Conservation (phyloP, 129 eudicot species). For the Oenanthe sinensis region DNA sequence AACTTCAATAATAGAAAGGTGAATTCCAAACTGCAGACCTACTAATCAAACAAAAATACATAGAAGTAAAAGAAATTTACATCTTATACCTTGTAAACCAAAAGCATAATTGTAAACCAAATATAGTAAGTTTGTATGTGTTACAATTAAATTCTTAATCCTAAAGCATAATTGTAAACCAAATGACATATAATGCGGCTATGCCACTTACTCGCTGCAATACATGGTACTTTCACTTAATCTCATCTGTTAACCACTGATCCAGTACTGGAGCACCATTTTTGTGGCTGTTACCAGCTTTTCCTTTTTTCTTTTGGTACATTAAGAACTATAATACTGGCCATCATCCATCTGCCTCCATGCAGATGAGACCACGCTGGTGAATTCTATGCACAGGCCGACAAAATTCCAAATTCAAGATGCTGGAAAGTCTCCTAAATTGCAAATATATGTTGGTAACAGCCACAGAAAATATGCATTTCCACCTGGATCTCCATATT, state of each 20-base stretch:
- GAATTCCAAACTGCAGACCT: not conserved
- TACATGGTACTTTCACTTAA: conserved; percentile 80
- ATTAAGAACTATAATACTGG: no score
- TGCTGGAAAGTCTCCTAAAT: not conserved
- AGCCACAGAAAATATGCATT: conserved; percentile 30
- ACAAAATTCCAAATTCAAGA: not conserved
- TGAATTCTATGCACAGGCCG: not conserved
- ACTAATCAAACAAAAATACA: not conserved
- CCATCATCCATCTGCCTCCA: no score
- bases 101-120: no score
- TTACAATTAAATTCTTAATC: not conserved
- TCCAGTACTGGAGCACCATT: conserved; percentile 93
- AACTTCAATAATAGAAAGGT: no score
- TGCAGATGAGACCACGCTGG: not conserved
- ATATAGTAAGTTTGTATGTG: not conserved
- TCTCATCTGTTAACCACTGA: conserved; percentile 60
- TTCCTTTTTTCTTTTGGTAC: no score
- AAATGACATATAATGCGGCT: not conserved
- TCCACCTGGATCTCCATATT: conserved; percentile 40
- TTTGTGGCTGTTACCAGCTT: conserved; percentile 73
- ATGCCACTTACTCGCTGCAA: conserved; percentile 47
- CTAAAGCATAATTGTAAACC: not conserved
- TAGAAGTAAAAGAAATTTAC: conserved; percentile 33
- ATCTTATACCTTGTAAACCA: conserved; percentile 24
- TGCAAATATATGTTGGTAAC: no score